phyloP scores from a whole-genome alignment of 208 protist species.

The Balamuthia mandrillaris region DNA sequence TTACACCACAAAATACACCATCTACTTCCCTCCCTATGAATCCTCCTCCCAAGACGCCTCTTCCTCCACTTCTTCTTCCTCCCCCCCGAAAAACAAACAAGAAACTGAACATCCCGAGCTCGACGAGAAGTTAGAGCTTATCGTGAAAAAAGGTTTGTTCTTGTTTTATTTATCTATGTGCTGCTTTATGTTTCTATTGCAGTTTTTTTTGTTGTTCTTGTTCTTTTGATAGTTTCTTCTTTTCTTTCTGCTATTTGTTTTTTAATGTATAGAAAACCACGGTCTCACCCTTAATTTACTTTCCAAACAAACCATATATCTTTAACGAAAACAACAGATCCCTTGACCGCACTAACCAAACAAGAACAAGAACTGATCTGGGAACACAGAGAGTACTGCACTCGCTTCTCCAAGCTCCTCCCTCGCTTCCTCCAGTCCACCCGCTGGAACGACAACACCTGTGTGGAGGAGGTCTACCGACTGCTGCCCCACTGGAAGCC shows the following conservation, averaged over 20 bases:
- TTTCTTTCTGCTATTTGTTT: no score
- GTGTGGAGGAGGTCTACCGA: conserved; percentile 39
- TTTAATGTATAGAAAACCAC: no score
- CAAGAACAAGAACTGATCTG: not conserved
- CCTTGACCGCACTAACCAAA: not conserved
- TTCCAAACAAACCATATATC: conserved; percentile 38
- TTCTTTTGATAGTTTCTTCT: no score
- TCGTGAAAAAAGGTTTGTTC: no score
- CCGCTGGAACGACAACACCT: conserved; percentile 35
- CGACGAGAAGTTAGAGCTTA: not conserved
- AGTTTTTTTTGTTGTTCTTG: no score
- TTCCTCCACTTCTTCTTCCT: not conserved
- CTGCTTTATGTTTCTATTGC: no score
- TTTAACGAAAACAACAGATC: not conserved
- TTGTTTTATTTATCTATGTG: no score
- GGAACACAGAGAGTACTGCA: not conserved
- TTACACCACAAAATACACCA: not conserved
- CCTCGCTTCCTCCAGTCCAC: conserved; percentile 41
- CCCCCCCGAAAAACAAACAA: no score
- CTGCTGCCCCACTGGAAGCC: conserved; percentile 59
- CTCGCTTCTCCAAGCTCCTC: not conserved
- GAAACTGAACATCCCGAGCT: not conserved
- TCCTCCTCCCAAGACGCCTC: not conserved
- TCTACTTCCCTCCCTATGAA: conserved; percentile 21
- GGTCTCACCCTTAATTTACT: no score